Conservation (phyloP, 2,329 filamentous ascomycete genomes). For the Orbilia ellipsospora region DNA sequence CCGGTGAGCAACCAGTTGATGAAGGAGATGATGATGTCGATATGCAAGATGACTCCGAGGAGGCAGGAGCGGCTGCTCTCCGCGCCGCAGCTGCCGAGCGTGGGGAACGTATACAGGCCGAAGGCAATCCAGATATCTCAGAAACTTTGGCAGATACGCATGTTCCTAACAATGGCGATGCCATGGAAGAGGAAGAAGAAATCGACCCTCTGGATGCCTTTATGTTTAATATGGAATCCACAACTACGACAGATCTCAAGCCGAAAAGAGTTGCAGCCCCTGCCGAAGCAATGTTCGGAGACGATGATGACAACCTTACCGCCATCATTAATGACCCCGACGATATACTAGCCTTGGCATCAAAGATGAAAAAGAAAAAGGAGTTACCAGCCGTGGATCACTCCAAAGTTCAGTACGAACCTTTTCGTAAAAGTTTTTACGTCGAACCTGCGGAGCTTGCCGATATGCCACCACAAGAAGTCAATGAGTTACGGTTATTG, state of each 20-base stretch:
- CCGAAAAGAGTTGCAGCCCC: conserved; percentile 60
- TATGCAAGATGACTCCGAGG: conserved; percentile 83
- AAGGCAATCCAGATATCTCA: conserved; percentile 58
- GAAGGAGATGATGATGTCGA: conserved; percentile 79
- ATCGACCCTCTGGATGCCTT: conserved; percentile 96
- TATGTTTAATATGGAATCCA: conserved; percentile 71
- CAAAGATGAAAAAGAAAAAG: conserved; percentile 85
- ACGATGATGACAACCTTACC: conserved; percentile 77
- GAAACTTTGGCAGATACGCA: conserved; percentile 57
- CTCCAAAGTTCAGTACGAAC: conserved; percentile 82
- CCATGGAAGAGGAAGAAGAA: conserved; percentile 72
- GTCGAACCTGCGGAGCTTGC: conserved; percentile 85
- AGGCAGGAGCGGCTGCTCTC: conserved; percentile 86
- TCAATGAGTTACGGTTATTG: conserved; percentile 82
- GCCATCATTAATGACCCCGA: conserved; percentile 73
- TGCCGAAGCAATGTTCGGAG: conserved; percentile 82
- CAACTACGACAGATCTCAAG: conserved; percentile 56
- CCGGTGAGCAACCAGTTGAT: conserved; percentile 68
- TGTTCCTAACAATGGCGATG: conserved; percentile 17
- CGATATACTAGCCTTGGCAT: conserved; percentile 72
- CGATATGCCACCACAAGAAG: conserved; percentile 84
- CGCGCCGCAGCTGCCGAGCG: conserved; percentile 86
- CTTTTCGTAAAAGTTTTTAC: conserved; percentile 95
- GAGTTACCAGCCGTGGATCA: conserved; percentile 92
- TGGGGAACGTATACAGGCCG: conserved; percentile 71